These are phyloP conservation scores for Nicotiana tabacum DNA, from an alignment of 257 asterid genomes.

Conservation along the genomic window DNA sequence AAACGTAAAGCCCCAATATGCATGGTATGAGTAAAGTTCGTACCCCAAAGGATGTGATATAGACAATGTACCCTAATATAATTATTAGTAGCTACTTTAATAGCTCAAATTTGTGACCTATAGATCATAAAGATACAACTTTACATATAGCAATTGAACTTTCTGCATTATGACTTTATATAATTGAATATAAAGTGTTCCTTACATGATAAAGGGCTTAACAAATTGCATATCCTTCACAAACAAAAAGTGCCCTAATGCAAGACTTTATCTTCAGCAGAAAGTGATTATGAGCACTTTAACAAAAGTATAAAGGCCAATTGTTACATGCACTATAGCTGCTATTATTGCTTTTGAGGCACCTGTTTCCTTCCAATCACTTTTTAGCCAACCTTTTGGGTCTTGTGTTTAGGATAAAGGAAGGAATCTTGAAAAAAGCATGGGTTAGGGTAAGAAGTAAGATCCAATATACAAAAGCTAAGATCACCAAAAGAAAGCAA, in stretches of 20 bases:
- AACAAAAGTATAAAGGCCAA: conserved; percentile 1
- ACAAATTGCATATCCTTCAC: background rate
- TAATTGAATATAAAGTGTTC: background rate
- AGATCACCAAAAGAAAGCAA: conserved; percentile 18
- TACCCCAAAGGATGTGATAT: too few relatives aligned
- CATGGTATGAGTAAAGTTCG: too few relatives aligned
- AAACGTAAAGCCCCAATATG: too few relatives aligned
- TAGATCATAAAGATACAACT: too few relatives aligned
- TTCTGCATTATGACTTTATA: background rate
- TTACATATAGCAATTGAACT: background rate
- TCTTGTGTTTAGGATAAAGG: background rate
- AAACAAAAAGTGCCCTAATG: conserved; percentile 2
- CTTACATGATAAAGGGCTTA: background rate
- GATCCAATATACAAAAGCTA: conserved; percentile 6
- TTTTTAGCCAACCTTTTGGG: background rate
- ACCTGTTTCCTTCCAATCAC: background rate
- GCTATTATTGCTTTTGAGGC: background rate
- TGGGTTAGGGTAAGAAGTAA: background rate
- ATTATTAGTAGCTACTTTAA: accelerated
- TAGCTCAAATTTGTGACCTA: accelerated
- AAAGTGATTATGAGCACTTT: background rate
- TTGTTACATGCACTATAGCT: background rate
- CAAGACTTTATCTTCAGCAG: background rate
- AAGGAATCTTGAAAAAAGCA: conserved; percentile 14
- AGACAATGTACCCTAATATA: too few relatives aligned